Evolutionary conservation across 805 yeast genomes (phyloP).

Genomic region (Candida sakaeoensis): DNA sequence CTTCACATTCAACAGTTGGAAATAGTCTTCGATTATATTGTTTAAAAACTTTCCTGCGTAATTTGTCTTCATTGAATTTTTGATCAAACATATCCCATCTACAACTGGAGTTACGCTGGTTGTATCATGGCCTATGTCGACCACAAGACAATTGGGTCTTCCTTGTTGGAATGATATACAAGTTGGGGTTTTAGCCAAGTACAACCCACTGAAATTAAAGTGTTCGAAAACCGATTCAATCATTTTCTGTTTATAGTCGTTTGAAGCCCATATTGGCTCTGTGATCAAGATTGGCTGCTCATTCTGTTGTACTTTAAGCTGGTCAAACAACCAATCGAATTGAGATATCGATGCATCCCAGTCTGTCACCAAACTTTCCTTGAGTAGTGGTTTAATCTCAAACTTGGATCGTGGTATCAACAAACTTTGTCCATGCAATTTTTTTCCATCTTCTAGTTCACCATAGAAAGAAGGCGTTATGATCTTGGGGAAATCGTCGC

Average conservation of each 20-base stretch:
- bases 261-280: constrained; percentile 83
- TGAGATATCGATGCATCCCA: constrained; percentile 86
- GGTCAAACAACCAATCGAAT: constrained; percentile 55
- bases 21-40: constrained; percentile 45
- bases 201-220: constrained; percentile 74
- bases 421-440: constrained; percentile 40
- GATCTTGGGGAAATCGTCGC: constrained; percentile 81
- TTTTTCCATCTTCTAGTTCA: constrained; percentile 11
- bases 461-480: constrained; percentile 67
- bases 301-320: constrained; percentile 47
- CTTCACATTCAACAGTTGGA: constrained; percentile 30
- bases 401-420: constrained; percentile 48
- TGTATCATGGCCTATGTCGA: constrained; percentile 80
- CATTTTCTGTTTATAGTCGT: constrained; percentile 60
- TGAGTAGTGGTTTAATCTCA: constrained; percentile 54
- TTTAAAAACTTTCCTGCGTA: constrained; percentile 69
- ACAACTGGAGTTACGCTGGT: constrained; percentile 76
- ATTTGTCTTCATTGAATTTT: constrained; percentile 65
- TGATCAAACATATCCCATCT: constrained; percentile 74
- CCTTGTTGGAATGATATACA: constrained; percentile 88
- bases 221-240: constrained; percentile 70
- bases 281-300: constrained; percentile 80
- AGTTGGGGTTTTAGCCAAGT: constrained; percentile 77
- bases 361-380: constrained; percentile 63
- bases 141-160: constrained; percentile 80